These are phyloP conservation scores for Salvia rosmarinus DNA, from an alignment of 257 asterid species.

Conservation along the genomic window DNA sequence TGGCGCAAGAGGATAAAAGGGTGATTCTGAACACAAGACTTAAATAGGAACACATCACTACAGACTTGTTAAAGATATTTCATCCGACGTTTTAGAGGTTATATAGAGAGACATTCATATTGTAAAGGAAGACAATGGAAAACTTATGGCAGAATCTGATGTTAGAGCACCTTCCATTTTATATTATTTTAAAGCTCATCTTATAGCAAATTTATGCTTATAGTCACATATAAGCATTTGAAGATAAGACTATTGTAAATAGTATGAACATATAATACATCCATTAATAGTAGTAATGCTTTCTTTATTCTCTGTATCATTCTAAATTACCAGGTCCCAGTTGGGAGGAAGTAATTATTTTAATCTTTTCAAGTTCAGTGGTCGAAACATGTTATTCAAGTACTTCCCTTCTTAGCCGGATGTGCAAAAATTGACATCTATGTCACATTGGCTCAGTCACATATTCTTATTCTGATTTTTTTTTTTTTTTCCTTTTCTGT, in stretches of 20 bases:
- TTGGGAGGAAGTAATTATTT: constrained; percentile 5
- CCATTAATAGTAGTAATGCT: not conserved
- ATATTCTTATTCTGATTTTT: constrained; percentile 23
- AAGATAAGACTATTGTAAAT: constrained; percentile 4
- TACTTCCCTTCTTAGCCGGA: constrained; percentile 5
- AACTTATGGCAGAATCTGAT: constrained; percentile 12
- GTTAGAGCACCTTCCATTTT: not conserved
- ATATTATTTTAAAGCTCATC: not conserved
- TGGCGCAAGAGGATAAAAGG: not conserved
- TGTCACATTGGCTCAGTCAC: constrained; percentile 23
- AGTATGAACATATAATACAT: not conserved
- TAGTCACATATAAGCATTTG: not conserved
- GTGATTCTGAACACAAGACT: not conserved
- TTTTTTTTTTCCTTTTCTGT: not conserved
- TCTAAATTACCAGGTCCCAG: not conserved
- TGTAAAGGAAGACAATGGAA: not conserved
- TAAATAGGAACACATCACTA: constrained; percentile 4
- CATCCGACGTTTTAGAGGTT: not conserved
- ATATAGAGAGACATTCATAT: constrained; percentile 1
- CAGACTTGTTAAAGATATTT: constrained; percentile 4
- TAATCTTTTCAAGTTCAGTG: not conserved
- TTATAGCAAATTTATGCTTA: not conserved
- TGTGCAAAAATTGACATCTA: constrained; percentile 2
- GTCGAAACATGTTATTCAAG: not conserved
- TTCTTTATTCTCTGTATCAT: constrained; percentile 1